Evolutionary conservation across 108 stramenopile genomes (phyloP), one percentile per base, ranked within the genome.

Genomic region (Aurantiochytrium sp.): DNA sequence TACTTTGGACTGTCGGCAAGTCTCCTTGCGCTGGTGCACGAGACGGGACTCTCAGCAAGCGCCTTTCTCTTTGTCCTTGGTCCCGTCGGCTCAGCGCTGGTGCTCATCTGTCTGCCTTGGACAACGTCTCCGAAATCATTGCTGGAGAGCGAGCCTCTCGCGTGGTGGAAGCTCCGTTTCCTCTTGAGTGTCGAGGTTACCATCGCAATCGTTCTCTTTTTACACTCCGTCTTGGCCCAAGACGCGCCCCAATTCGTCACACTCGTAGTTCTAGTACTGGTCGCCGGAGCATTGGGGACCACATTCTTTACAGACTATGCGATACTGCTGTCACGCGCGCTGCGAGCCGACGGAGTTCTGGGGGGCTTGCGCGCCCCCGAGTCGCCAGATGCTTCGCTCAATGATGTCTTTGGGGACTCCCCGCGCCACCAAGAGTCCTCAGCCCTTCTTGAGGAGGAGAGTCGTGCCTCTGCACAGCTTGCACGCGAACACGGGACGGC

Each of bases 1-100:
- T 83, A 83, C 73, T 83, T 83, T 83, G 73, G 73, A n/a, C 73
- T 83, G 43, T 51, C 49, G 16, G 73, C 49, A n/a, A 25, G 49
- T 16, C 10, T 83, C 10, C 73, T 83, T 0, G 73, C 73, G 51
- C 44, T 83, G 6, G 10, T 53, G 0, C 44, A 83, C 23, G 73
- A 47, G 12, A 53, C 73, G 18, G 73, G 73, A 14, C 18, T 53
- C 23, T n/a, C 49, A 10, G 5, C 73, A 18, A 12, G 51, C 12
- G 10, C 44, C 23, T 83, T 83, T 53, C 73, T 83, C 73, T 83
- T 53, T n/a, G 49, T 83, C 16, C 49, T 83, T 12, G 73, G 73
- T 16, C 73, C 73, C 8, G 44, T 53, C 3, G 21, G n/a, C 51
- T 47, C 73, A n/a, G 10, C 45, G 0, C 0, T 83, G 10, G 73